Evolutionary conservation across 257 asterid genomes (phyloP).

Genomic region (Linaria vulgaris): DNA sequence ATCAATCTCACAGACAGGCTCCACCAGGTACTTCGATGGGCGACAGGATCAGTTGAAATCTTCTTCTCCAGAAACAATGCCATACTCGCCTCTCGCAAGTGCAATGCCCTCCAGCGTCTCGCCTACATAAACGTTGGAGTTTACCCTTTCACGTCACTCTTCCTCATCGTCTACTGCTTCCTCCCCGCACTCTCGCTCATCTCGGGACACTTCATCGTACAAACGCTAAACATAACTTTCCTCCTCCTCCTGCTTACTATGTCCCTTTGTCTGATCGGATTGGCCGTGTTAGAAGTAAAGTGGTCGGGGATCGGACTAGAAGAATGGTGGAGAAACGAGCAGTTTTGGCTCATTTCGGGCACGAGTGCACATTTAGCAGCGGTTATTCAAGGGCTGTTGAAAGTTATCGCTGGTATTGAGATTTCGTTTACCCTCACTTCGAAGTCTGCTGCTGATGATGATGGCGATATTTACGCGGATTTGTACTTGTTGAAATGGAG

Average conservation of each 20-base stretch:
- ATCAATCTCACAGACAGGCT: constrained; percentile 47
- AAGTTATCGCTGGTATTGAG: constrained; percentile 64
- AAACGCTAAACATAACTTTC: constrained; percentile 41
- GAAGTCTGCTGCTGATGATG: constrained; percentile 47
- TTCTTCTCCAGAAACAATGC: constrained; percentile 45
- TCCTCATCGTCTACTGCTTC: constrained; percentile 44
- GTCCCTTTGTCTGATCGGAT: too few species aligned
- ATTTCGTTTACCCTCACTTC: constrained; percentile 63
- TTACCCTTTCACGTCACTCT: constrained; percentile 47
- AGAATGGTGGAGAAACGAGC: constrained; percentile 71
- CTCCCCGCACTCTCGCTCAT: constrained; percentile 51
- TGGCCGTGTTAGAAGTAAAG: constrained; percentile 52
- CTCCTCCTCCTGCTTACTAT: constrained; percentile 58
- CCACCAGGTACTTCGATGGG: constrained; percentile 52
- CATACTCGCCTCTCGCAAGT: constrained; percentile 54
- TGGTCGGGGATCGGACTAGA: constrained; percentile 66
- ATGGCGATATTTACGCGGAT: constrained; percentile 51
- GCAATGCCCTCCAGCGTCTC: constrained; percentile 47
- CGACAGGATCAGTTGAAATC: constrained; percentile 51
- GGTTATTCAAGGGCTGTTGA: constrained; percentile 59
- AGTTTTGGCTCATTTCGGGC: constrained; percentile 72
- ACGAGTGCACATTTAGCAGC: constrained; percentile 60
- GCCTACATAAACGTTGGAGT: constrained; percentile 47
- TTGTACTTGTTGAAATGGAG: constrained; percentile 72
- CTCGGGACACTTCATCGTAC: constrained; percentile 48